These are phyloP conservation scores for Wickerhamiella shivajii DNA, from an alignment of 805 yeast genomes.

Conservation along the genomic window DNA sequence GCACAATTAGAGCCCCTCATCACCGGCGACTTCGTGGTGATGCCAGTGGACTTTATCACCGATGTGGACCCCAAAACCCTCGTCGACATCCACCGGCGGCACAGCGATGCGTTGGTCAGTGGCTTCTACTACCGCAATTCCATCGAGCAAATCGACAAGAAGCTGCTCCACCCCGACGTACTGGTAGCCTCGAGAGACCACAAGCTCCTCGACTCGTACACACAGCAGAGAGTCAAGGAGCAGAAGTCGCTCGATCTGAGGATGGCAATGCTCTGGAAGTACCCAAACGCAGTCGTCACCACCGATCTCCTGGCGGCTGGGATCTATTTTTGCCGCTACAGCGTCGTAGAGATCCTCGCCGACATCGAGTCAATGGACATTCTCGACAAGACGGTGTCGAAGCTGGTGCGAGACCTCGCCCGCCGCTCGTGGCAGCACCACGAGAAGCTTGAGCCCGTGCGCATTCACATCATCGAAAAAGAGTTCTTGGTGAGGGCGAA, in stretches of 20 bases:
- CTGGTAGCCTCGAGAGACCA: slow-evolving; percentile 28
- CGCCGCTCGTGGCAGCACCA: slow-evolving; percentile 86
- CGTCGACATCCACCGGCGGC: slow-evolving; percentile 68
- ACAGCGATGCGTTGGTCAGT: slow-evolving; percentile 47
- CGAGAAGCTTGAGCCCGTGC: slow-evolving; percentile 41
- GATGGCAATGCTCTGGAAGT: slow-evolving; percentile 80
- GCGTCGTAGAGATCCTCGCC: slow-evolving; percentile 38
- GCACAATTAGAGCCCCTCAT: slow-evolving; percentile 10
- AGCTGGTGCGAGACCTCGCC: slow-evolving; percentile 67
- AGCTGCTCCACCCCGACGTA: slow-evolving; percentile 50
- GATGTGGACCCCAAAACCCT: slow-evolving; percentile 82
- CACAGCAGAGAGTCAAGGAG: slow-evolving; percentile 52
- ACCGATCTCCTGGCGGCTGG: slow-evolving; percentile 60
- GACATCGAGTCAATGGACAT: slow-evolving; percentile 17
- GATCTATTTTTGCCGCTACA: slow-evolving; percentile 47
- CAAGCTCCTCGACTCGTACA: slow-evolving; percentile 54
- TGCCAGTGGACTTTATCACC: slow-evolving; percentile 91
- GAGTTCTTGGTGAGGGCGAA: slow-evolving; percentile 58
- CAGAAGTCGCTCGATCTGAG: slow-evolving; percentile 62
- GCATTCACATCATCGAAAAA: slow-evolving; percentile 53
- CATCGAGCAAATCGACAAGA: slow-evolving; percentile 66
- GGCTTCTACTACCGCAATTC: slow-evolving; percentile 62
- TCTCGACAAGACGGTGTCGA: slow-evolving; percentile 14
- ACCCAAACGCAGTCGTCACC: slow-evolving; percentile 65
- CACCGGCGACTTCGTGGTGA: slow-evolving; percentile 48